Percentiles rank a stretch among this genome's conserved stretches.
These are phyloP conservation scores for Fraxinus quadrangulata DNA, from an alignment of 257 asterid species.

Conservation along the genomic window DNA sequence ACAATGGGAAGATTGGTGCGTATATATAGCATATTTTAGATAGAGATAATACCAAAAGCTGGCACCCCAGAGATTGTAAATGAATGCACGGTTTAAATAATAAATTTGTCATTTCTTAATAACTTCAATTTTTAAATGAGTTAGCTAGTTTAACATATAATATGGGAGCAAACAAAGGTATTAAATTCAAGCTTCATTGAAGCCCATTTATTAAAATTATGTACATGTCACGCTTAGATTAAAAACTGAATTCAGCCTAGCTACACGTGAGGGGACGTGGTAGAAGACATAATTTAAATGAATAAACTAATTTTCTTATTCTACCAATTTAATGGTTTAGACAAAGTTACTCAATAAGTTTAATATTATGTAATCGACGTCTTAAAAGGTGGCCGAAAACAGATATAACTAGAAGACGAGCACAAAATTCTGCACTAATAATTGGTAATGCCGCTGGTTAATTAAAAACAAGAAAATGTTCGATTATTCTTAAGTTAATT, in stretches of 20 bases:
- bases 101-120: not conserved
- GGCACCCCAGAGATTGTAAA: not conserved
- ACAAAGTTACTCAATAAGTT: constrained; percentile 13
- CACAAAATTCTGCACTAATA: not conserved
- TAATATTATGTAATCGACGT: constrained; percentile 9
- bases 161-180: not conserved
- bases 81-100: not conserved
- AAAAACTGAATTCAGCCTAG: not conserved
- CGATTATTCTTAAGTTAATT: constrained; percentile 23
- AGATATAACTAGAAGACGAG: not conserved
- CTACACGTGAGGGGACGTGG: not conserved
- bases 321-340: not conserved
- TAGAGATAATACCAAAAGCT: not conserved
- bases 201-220: not conserved
- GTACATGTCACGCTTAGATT: not conserved
- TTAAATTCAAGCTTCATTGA: not conserved
- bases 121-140: not conserved
- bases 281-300: too few species aligned
- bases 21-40: not conserved
- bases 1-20: not conserved
- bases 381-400: not conserved
- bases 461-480: constrained; percentile 16
- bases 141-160: not conserved
- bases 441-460: constrained; percentile 18
- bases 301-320: not conserved